Percentiles rank a stretch among this genome's conserved stretches.
These are phyloP conservation scores for Saturnispora zaruensis DNA, from an alignment of 805 yeast genomes.

Conservation along the genomic window DNA sequence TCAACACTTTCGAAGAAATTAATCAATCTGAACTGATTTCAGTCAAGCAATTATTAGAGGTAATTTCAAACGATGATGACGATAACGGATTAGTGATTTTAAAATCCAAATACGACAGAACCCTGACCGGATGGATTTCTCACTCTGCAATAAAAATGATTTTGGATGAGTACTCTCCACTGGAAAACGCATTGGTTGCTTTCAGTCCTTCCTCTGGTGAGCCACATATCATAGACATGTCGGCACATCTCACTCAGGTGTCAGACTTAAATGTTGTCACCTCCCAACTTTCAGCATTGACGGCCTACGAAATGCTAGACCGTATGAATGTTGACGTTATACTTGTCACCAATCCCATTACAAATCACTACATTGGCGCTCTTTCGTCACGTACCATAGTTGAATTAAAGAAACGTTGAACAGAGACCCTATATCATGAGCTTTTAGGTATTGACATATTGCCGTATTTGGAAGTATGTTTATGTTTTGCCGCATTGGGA, in stretches of 20 bases:
- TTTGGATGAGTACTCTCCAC: background rate
- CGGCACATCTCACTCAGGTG: background rate
- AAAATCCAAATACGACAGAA: conserved; percentile 1
- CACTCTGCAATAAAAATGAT: background rate
- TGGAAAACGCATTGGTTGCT: background rate
- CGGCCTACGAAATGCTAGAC: conserved; percentile 6
- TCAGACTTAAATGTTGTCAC: background rate
- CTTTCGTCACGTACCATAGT: background rate
- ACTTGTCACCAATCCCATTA: background rate
- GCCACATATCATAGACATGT: background rate
- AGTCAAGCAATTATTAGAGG: background rate
- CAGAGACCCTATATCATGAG: background rate
- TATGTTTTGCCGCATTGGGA: background rate
- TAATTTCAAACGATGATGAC: background rate
- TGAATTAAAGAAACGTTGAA: background rate
- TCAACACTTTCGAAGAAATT: background rate
- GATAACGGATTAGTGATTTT: conserved; percentile 4
- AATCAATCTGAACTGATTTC: conserved; percentile 1
- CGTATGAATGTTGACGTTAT: background rate
- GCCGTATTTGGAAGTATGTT: conserved; percentile 1
- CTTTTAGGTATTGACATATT: conserved; percentile 1
- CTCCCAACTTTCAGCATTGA: background rate
- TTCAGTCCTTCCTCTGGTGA: background rate
- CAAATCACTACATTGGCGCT: background rate
- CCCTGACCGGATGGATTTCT: conserved; percentile 3